Evolutionary conservation across 257 asterid species (phyloP).

Genomic region (Solanum dulcamara): DNA sequence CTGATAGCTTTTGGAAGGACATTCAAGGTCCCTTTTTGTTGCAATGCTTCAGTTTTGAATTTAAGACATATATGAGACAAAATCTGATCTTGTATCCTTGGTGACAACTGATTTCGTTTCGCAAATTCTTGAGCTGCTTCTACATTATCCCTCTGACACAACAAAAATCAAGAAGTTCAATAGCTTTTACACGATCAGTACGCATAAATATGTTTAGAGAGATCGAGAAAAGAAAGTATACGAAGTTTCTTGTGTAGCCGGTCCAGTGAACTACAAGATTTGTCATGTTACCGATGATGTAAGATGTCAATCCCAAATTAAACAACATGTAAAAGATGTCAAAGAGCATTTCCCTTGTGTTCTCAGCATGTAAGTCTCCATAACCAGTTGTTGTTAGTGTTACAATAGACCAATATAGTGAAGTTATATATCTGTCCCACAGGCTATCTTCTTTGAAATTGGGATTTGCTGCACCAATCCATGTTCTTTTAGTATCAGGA

Average conservation of each 20-base stretch:
- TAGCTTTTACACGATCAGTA: not conserved
- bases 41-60: constrained; percentile 77
- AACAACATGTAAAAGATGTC: constrained; percentile 46
- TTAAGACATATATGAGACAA: constrained; percentile 68
- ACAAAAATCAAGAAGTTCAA: not conserved
- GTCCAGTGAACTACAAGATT: constrained; percentile 51
- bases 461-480: constrained; percentile 48
- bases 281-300: constrained; percentile 60
- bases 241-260: constrained; percentile 41
- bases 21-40: constrained; percentile 62
- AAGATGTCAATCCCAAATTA: constrained; percentile 53
- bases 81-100: constrained; percentile 46
- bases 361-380: constrained; percentile 57
- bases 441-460: constrained; percentile 29
- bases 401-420: constrained; percentile 55
- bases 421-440: constrained; percentile 42
- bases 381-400: constrained; percentile 56
- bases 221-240: constrained; percentile 8
- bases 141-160: constrained; percentile 56
- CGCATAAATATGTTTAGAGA: not conserved
- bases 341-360: constrained; percentile 49
- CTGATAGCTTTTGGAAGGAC: constrained; percentile 75
- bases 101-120: constrained; percentile 65
- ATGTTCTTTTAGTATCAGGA: constrained; percentile 26
- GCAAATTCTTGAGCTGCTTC: constrained; percentile 67